Base-by-base conservation (phyloP, 2,329 filamentous ascomycete genomes). In the Nemania abortiva region DNA sequence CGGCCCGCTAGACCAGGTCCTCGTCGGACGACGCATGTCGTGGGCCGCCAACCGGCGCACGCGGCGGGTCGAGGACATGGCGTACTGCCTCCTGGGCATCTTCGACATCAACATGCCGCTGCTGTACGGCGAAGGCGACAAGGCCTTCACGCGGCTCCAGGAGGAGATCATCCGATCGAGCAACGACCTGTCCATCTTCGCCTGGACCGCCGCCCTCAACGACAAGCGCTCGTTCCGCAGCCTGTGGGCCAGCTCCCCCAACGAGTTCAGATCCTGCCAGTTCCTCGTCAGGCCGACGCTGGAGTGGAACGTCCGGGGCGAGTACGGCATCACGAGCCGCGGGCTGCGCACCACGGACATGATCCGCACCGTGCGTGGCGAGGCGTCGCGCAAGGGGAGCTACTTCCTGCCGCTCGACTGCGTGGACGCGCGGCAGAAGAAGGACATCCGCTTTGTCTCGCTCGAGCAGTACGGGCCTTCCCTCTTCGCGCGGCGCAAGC, bases 81-180 rank as follows among this genome's bases (percentile, higher is more conserved):
- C 77, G 3, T 78, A 78, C 63, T 75, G 72, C 29, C 72, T 78
- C 2, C 62, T 77, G n/a, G 76, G 76, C 9, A 70, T 78, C 4
- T 77, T 78, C 68, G 73, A 76, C 52, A 69, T 78, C 1, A 74
- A 75, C 49, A 75, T 77, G 73, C 72, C 75, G 1, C 61, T 76
- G n/a, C 59, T 77, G 10, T 78, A 78, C 61, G 76, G 76, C 11
- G 77, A 78, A 63, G 77, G 74, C 0, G 66, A 75, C 5, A 67
- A 47, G 73, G 1, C 24, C 1, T 75, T 18, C 49, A 22, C 72
- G 69, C 9, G 63, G 34, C 55, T 65, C 1, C 54, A 39, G 24
- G 59, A 63, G 52, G 60, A 63, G 34, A 34, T 63, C 15, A 39
- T 31, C 24, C 61, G 61, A 42, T 71, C 71, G 0, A 74, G 71